These are phyloP conservation scores for Solanum phureja DNA, from an alignment of 257 asterid genomes.

Conservation along the genomic window DNA sequence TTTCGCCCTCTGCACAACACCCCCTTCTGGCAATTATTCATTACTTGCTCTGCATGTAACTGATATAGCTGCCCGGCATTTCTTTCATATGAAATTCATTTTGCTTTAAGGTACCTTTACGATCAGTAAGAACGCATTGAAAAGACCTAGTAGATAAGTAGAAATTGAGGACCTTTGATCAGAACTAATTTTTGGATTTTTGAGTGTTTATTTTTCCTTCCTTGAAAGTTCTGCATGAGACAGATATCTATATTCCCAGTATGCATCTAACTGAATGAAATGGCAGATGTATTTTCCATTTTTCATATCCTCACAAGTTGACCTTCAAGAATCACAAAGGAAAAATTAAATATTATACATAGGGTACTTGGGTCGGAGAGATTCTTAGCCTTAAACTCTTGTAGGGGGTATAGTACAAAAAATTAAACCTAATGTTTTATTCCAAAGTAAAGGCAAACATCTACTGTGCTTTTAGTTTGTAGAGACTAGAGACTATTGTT, in stretches of 20 bases:
- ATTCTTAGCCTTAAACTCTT: neutral
- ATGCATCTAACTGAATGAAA: neutral
- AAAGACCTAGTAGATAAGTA: neutral
- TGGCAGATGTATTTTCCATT: neutral
- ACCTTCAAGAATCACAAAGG: neutral
- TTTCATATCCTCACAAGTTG: neutral
- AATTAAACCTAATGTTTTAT: neutral
- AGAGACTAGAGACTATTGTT: neutral
- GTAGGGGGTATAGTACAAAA: neutral
- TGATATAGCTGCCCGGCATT: neutral
- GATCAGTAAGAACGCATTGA: neutral
- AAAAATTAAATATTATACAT: neutral
- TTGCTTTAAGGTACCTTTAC: neutral
- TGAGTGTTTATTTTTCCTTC: neutral
- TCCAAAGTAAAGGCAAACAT: neutral
- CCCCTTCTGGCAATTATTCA: neutral
- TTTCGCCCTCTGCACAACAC: neutral
- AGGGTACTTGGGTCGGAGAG: neutral
- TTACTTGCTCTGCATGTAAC: neutral
- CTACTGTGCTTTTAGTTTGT: neutral
- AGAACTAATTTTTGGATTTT: neutral
- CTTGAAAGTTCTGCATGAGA: neutral
- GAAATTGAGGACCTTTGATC: neutral
- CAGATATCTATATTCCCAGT: neutral
- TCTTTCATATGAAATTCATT: neutral